Percentiles rank a stretch among this genome's conserved stretches.
phyloP scores from a whole-genome alignment of 2,329 filamentous ascomycete genomes.

The Diaporthe amygdali region DNA sequence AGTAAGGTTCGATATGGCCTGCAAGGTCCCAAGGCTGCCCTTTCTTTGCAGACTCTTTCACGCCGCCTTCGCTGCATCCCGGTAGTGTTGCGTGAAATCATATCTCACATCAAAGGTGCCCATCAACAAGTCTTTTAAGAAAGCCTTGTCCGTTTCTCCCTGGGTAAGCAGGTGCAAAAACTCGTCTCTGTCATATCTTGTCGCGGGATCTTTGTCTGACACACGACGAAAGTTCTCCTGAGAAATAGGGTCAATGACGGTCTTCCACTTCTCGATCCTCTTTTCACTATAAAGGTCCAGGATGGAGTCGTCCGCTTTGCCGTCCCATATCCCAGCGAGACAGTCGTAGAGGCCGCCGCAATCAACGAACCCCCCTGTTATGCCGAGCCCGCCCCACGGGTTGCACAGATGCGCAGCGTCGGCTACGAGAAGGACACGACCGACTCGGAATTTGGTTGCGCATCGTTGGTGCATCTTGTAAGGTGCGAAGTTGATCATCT shows the following conservation, averaged over 20 bases:
- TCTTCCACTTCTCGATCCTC: constrained; percentile 50
- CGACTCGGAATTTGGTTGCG: constrained; percentile 61
- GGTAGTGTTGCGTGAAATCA: constrained; percentile 52
- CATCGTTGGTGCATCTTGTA: constrained; percentile 68
- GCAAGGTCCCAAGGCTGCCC: background rate
- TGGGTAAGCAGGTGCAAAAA: constrained; percentile 44
- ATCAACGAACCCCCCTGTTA: constrained; percentile 70
- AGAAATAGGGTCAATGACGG: constrained; percentile 48
- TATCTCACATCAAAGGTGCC: constrained; percentile 44
- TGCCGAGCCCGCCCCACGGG: constrained; percentile 63
- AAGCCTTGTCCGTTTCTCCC: constrained; percentile 39
- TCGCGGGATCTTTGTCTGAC: constrained; percentile 44
- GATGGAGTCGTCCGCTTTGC: constrained; percentile 47
- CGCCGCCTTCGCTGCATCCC: constrained; percentile 21
- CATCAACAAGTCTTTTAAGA: constrained; percentile 41
- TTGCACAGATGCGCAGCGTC: constrained; percentile 66
- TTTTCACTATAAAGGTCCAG: constrained; percentile 51
- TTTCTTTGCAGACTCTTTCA: background rate
- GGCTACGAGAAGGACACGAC: constrained; percentile 60
- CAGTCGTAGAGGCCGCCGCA: constrained; percentile 66
- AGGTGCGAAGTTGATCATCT: constrained; percentile 60
- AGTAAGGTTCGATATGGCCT: background rate
- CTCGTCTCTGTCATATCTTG: constrained; percentile 43
- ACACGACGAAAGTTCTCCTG: constrained; percentile 50
- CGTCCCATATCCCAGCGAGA: constrained; percentile 51